Evolutionary conservation across 768 basidiomycete genomes (phyloP), one percentile per base, ranked within the genome.

Genomic region (Zangia roseola): DNA sequence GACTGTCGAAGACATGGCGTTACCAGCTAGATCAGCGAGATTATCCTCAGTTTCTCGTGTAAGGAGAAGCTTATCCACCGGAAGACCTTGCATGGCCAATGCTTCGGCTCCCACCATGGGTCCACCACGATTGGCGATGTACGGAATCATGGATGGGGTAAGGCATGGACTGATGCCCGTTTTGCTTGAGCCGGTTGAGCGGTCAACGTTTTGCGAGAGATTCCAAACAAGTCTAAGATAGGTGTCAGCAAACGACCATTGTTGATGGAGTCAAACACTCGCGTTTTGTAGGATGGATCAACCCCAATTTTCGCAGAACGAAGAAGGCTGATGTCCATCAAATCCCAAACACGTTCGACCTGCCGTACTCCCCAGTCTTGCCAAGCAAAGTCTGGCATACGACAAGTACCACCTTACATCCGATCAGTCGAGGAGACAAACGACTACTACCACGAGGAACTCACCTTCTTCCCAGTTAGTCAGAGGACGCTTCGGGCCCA

Each of bases 1-100:
- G 21, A 97, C 94, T 1, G 94, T 97, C 5, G 94, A 91, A 1
- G 93, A 94, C 94, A 97, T 97, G 51, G 94, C 94, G 61, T 97
- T 97, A 2, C 94, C 94, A 17, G 94, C 94, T 14, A 97, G 76
- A 68, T 97, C 93, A 4, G 93, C 91, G 7, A 97, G 76, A 51
- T 97, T 87, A 66, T 97, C 94, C 65, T 94, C 90, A 16, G 81
- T 91, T 69, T 97, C 94, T 43, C 92, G 85, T 2, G 94, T 97
- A 45, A 97, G 77, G 17, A 97, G 77, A 2, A 97, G 77, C 64
- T 93, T 89, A 67, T 95, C 89, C 26, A 95, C 84, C 0, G 94
- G 94, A 34, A 97, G 81, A 26, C 94, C 94, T 64, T 97, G 94
- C 79, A 97, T 86, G 10, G 90, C 88, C 36, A 97, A 73, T 1